Evolutionary conservation across 169 alveolate species (phyloP), one percentile per base, ranked within the genome.

Genomic region (Plasmodium coatneyi): DNA sequence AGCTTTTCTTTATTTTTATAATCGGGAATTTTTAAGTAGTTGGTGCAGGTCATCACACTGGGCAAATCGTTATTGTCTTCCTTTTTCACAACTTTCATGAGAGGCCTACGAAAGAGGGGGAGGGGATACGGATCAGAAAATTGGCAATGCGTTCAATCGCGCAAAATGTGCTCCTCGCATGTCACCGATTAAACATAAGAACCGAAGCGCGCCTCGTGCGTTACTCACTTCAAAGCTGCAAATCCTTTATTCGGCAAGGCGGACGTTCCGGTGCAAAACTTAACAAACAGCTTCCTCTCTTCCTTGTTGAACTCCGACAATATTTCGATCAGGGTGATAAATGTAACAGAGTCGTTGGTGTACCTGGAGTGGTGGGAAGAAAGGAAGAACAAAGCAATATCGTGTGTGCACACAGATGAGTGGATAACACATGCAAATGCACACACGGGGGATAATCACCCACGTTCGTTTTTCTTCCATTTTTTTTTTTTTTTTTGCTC

Each of bases 31-130:
- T 98, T 98, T 46, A 98, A 90, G 93, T 98, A 98, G 94, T 98
- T 98, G 78, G 99, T 97, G 92, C 99, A 98, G 16, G 99, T 98
- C 99, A 98, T 98, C 74, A 98, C 99, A 82, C 98, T 96, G 36
- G 99, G 99, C 82, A 98, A 95, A 82, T 83, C 84, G 87, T 92
- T 54, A 72, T 95, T 93, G 86, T 93, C 95, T 71, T 97, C 95
- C 87, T 97, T 98, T 92, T 97, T 96, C 46, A 97, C 99, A 49
- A 98, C 98, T 60, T 92, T 95, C 98, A 97, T 95, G 92, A 95
- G 70, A 6, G 98, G 98, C 79, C 97, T 97, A 28, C 19, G 32
- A 10, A 70, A 14, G 46, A 28, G 54, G n/a, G n/a, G 5, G 43
- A 80, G 1, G 71, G 72, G 16, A n/a, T 1, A 19, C 30, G 66